Conservation (phyloP, 768 basidiomycete genomes). For the Rhodotorula taiwanensis region DNA sequence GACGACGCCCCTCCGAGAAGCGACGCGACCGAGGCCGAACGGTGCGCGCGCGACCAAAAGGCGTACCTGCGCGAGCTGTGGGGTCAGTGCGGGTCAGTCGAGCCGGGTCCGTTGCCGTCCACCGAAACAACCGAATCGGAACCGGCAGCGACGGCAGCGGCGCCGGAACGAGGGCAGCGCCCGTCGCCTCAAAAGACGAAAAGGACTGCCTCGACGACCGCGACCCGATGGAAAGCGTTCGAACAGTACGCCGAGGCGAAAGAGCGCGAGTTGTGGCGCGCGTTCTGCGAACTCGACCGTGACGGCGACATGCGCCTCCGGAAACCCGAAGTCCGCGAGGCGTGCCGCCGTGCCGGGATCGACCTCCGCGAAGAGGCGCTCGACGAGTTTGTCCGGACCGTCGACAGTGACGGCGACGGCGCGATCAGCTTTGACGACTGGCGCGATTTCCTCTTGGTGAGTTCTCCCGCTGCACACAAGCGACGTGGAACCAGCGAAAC, state of each 20-base stretch:
- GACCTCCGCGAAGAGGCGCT: conserved; percentile 19
- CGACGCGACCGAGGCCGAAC: conserved; percentile 44
- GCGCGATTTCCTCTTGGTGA: conserved; percentile 38
- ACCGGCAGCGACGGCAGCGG: too few species aligned
- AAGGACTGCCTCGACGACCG: not conserved
- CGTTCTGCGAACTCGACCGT: conserved; percentile 22
- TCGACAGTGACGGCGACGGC: conserved; percentile 34
- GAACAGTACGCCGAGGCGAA: conserved; percentile 32
- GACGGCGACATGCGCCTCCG: conserved; percentile 40
- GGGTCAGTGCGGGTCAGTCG: conserved; percentile 40
- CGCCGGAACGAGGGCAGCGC: too few species aligned
- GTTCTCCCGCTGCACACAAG: not conserved
- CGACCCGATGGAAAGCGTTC: conserved; percentile 16
- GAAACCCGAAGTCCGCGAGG: conserved; percentile 47
- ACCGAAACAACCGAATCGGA: not conserved
- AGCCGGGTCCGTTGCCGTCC: not conserved
- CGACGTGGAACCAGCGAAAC: too few species aligned
- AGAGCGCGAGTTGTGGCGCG: conserved; percentile 30
- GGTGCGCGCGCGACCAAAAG: conserved; percentile 58
- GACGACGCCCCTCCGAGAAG: not conserved
- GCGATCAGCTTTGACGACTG: conserved; percentile 38
- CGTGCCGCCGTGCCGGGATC: conserved; percentile 39
- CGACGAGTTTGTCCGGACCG: conserved; percentile 31
- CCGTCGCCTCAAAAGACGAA: too few species aligned
- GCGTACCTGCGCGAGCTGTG: conserved; percentile 74